A percentile compares a stretch with the other conserved stretches of the same genome.
Conservation (phyloP, 1,284 basidiomycete genomes). For the Cryptococcus sp. region DNA sequence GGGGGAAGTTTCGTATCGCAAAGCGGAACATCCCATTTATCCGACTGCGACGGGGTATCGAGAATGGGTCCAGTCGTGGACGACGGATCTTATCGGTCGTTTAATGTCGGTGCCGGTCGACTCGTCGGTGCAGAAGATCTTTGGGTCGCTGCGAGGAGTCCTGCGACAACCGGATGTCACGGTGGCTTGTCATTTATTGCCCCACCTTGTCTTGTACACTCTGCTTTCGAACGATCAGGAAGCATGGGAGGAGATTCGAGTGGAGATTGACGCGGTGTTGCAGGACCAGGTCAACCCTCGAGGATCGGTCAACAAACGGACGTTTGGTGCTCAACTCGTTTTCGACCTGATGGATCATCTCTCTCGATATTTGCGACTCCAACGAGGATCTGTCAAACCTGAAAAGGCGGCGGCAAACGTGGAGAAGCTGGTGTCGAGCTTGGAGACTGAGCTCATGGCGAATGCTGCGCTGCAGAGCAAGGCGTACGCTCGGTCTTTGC, state of each 20-base stretch:
- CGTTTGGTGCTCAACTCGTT: slow-evolving; percentile 85
- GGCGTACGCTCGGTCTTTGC: slow-evolving; percentile 86
- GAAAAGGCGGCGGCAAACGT: slow-evolving; percentile 43
- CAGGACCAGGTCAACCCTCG: slow-evolving; percentile 72
- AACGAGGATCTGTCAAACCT: slow-evolving; percentile 42
- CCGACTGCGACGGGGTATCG: slow-evolving; percentile 70
- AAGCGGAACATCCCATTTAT: slow-evolving; percentile 69
- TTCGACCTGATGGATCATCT: slow-evolving; percentile 95
- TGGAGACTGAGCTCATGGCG: slow-evolving; percentile 85
- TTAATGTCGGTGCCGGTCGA: slow-evolving; percentile 35
- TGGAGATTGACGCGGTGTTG: slow-evolving; percentile 76
- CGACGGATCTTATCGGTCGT: slow-evolving; percentile 72
- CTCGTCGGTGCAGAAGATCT: slow-evolving; percentile 54
- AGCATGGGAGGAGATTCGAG: slow-evolving; percentile 61
- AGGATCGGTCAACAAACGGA: slow-evolving; percentile 66
- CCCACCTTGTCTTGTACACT: slow-evolving; percentile 83
- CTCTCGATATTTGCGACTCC: slow-evolving; percentile 72
- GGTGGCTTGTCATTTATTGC: slow-evolving; percentile 83
- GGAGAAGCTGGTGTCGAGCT: slow-evolving; percentile 72
- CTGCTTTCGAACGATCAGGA: slow-evolving; percentile 68
- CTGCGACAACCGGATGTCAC: slow-evolving; percentile 84
- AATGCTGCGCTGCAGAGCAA: slow-evolving; percentile 90
- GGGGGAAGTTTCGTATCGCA: slow-evolving; percentile 23
- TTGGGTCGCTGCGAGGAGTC: slow-evolving; percentile 71
- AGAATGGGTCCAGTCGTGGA: slow-evolving; percentile 94